Evolutionary conservation across 148 eudicot genomes (phyloP).

Genomic region (Persicaria maculosa): DNA sequence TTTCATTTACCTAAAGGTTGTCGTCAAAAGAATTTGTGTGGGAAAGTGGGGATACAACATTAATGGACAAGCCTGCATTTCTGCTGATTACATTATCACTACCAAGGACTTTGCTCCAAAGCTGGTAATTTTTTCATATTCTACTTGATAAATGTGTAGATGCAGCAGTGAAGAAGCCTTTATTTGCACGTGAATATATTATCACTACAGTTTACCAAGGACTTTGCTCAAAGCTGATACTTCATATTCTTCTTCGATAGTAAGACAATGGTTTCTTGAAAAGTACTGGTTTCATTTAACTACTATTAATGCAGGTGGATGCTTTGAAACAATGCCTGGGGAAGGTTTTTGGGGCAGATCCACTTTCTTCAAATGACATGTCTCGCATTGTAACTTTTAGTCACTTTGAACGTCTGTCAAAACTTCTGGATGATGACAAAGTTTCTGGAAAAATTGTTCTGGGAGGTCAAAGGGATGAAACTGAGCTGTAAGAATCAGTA

Average conservation of each 20-base stretch:
- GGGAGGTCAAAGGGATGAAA: slow-evolving; percentile 49
- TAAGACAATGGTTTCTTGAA: neutral
- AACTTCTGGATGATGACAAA: slow-evolving; percentile 46
- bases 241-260: neutral
- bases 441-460: slow-evolving; percentile 39
- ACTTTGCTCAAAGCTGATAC: slow-evolving; percentile 4
- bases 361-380: slow-evolving; percentile 37
- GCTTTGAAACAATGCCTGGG: slow-evolving; percentile 33
- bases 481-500: slow-evolving; percentile 29
- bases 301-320: slow-evolving; percentile 29
- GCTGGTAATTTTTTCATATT: slow-evolving; percentile 28
- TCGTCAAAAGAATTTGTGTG: slow-evolving; percentile 36
- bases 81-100: slow-evolving; percentile 53
- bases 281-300: too few relatives aligned
- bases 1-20: slow-evolving; percentile 26
- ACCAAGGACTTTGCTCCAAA: slow-evolving; percentile 49
- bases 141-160: slow-evolving; percentile 25
- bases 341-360: slow-evolving; percentile 42
- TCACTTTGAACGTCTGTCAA: slow-evolving; percentile 45
- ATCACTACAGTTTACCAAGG: slow-evolving; percentile 31
- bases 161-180: slow-evolving; percentile 53
- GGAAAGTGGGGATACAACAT: slow-evolving; percentile 64
- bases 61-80: slow-evolving; percentile 58
- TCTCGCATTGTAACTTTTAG: slow-evolving; percentile 39
- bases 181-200: slow-evolving; percentile 40